A percentile compares a stretch with the other conserved stretches of the same genome.
These are phyloP conservation scores for Strobilomyces confusus DNA, from an alignment of 768 basidiomycete genomes.

Conservation along the genomic window DNA sequence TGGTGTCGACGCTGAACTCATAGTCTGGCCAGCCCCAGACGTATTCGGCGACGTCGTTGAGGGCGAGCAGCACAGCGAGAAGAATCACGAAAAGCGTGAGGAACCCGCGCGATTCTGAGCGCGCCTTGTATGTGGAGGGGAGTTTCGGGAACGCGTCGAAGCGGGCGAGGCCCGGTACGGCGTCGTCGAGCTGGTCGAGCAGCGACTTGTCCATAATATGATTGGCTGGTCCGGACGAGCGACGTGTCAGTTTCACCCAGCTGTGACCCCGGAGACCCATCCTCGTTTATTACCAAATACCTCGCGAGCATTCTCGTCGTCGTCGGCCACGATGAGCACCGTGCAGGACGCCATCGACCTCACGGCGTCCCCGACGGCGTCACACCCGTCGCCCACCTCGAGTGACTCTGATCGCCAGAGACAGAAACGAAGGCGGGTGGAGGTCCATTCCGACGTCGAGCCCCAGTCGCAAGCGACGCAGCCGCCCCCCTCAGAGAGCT, in stretches of 20 bases:
- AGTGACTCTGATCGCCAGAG: conserved; percentile 4
- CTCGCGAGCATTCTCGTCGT: conserved; percentile 3
- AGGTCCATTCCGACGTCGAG: not conserved
- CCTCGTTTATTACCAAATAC: conserved; percentile 20
- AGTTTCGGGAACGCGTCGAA: conserved; percentile 90
- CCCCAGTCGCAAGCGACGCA: not conserved
- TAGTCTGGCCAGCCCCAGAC: conserved; percentile 93
- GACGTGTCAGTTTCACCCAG: conserved; percentile 13
- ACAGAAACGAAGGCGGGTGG: conserved; percentile 17
- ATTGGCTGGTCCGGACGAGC: conserved; percentile 1
- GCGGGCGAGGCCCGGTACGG: conserved; percentile 53
- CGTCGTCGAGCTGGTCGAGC: conserved; percentile 61
- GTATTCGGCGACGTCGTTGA: conserved; percentile 89
- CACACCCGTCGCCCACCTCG: conserved; percentile 1
- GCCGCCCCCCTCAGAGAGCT: not conserved
- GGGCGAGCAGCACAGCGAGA: conserved; percentile 66
- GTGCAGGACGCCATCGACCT: conserved; percentile 5
- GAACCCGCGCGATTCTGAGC: conserved; percentile 77
- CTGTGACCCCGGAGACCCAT: conserved; percentile 15
- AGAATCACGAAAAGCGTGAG: conserved; percentile 69
- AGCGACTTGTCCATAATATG: conserved; percentile 27
- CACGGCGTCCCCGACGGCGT: conserved; percentile 3
- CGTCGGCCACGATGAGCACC: conserved; percentile 22
- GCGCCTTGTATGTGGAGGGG: conserved; percentile 73
- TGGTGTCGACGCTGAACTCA: conserved; percentile 80